Evolutionary conservation across 202 grass and related monocot species (phyloP), one percentile per base, ranked within the genome.

Genomic region (Cymbopogon flexuosus): DNA sequence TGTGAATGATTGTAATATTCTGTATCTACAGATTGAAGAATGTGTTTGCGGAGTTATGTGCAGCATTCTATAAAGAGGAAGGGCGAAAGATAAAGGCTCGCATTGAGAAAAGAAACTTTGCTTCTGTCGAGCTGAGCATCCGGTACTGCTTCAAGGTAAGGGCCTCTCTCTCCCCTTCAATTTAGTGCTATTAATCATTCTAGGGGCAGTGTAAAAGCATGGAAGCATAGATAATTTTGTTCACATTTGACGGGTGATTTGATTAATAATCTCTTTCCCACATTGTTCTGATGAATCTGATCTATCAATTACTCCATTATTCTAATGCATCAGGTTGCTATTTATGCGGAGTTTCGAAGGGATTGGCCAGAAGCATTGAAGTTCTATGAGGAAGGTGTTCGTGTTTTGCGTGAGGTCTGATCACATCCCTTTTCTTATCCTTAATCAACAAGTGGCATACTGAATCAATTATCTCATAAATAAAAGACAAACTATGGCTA

Each of bases 301-400:
- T 65, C 47, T 68, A 24, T 37, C 18, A 15, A 31, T 76, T 52
- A 5, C 41, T 45, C 13, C 59, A 62, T 88, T 49, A 49, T 68
- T 69, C 23, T 89, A 47, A 84, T 16, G 37, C 63, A 68, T 69
- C 70, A 99, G 96, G 90, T 95, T 85, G 92, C 96, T 85, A 82
- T 95, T 70, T 95, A 93, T 86, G 92, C 96, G 40, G 96, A 99
- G 73, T 99, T 99, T 75, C 91, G 96, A 81, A 85, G 87, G 85
- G 92, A 99, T 83, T 95, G 96, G 96, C 70, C 82, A 59, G 92
- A 99, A 90, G 92, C 96, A 83, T 83, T 88, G 41, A 95, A 87
- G 60, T 99, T 95, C 84, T 99, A 99, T 14, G 96, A 99, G 84
- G 96, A 99, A 90, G 96, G 88, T 54, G 81, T 91, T 73, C 90